Evolutionary conservation across 1,284 basidiomycete genomes (phyloP), one percentile per base, ranked within the genome.

Genomic region (Moniliophthora roreri): DNA sequence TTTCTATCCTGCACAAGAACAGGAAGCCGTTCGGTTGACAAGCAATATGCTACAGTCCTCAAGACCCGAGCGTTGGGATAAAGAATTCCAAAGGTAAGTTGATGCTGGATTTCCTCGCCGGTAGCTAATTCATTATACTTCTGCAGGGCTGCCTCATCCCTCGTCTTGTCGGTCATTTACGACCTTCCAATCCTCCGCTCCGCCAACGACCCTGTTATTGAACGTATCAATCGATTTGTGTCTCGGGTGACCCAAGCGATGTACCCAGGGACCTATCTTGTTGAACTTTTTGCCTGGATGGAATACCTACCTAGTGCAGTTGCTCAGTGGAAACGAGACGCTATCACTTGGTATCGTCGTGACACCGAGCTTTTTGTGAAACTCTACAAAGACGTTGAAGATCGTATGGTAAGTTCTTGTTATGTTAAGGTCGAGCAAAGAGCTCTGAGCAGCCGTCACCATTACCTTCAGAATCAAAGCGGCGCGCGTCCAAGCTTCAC

Each of bases 231-330:
- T 18, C 38, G 55, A 13, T 56, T 62, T 23, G 58, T 54, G 15
- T 46, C 61, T 15, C 48, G 58, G 2, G 24, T 61, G 3, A 52
- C 53, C 1, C 21, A 44, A 8, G 62, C 64, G 4, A 50, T 56
- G 9, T 45, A 44, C 15, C 65, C 66, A 8, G 66, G 66, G 5
- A 48, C 54, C 8, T 54, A 62, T 51, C 48, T 68, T 4, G 67
- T 69, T n/a, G 68, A 69, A 35, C 46, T 66, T 35, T 62, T 69
- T 16, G 58, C 66, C 23, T 61, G 55, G 55, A 62, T 68, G 60
- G 57, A 54, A 20, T 35, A 53, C 36, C 42, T 66, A 2, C 67
- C 67, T 2, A 32, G 45, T 10, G 62, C 58, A 44, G 51, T 63
- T 26, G 59, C 65, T 4, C 58, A 55, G 35, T 69, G 66, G 66